phyloP scores from a whole-genome alignment of 805 yeast genomes.

The Tetrapisispora arboricola region DNA sequence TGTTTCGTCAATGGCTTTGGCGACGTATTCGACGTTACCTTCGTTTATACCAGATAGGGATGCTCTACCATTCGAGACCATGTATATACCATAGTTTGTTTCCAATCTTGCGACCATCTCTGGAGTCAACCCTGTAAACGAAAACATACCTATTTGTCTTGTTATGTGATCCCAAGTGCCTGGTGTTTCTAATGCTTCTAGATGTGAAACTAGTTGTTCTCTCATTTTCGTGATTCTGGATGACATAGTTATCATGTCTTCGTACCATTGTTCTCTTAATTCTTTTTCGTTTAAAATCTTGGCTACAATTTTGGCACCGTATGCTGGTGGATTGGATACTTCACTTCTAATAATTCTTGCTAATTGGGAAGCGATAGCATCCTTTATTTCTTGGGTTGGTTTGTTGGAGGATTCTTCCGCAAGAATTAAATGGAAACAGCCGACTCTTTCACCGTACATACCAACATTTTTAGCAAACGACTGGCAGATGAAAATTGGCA shows the following conservation, averaged over 20 bases:
- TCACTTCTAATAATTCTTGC: slow-evolving; percentile 69
- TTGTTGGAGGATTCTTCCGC: slow-evolving; percentile 28
- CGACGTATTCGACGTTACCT: slow-evolving; percentile 66
- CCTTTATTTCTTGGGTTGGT: slow-evolving; percentile 33
- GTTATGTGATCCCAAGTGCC: slow-evolving; percentile 90
- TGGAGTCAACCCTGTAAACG: slow-evolving; percentile 76
- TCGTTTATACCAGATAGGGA: slow-evolving; percentile 89
- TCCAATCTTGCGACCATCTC: slow-evolving; percentile 73
- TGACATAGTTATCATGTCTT: slow-evolving; percentile 80
- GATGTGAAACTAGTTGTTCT: slow-evolving; percentile 46
- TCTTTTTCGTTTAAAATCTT: slow-evolving; percentile 57
- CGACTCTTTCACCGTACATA: slow-evolving; percentile 95
- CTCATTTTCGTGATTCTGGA: slow-evolving; percentile 77
- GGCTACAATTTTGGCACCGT: slow-evolving; percentile 87
- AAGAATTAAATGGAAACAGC: slow-evolving; percentile 73
- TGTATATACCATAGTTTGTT: slow-evolving; percentile 66
- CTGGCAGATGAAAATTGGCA: slow-evolving; percentile 74
- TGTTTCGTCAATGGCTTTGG: slow-evolving; percentile 72
- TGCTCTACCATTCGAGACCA: slow-evolving; percentile 78
- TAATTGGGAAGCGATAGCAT: slow-evolving; percentile 66
- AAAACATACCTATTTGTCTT: slow-evolving; percentile 91
- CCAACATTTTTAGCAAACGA: slow-evolving; percentile 96
- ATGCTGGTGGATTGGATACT: slow-evolving; percentile 89
- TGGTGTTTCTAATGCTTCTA: slow-evolving; percentile 62
- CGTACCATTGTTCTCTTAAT: slow-evolving; percentile 68